Evolutionary conservation across 192 early-diverging fungal species (phyloP).

Genomic region (Coemansia umbellata): DNA sequence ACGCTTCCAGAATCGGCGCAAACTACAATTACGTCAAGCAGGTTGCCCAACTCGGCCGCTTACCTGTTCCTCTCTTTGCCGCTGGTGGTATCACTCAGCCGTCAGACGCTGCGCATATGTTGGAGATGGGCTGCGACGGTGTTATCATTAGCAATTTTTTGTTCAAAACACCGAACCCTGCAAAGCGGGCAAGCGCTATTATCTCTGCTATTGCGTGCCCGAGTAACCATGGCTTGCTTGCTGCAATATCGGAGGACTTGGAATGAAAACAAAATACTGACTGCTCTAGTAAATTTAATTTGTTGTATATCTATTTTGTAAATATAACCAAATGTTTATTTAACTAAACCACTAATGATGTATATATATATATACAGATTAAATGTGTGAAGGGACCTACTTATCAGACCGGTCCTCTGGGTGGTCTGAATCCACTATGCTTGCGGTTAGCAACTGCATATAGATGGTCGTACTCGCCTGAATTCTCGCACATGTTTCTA

Average conservation of each 20-base stretch:
- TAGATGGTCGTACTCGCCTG: constrained; percentile 70
- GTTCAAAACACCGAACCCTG: constrained; percentile 86
- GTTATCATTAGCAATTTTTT: constrained; percentile 91
- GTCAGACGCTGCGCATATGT: constrained; percentile 98
- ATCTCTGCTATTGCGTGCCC: constrained; percentile 78
- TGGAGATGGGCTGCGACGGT: constrained; percentile 95
- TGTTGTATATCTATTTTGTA: no score
- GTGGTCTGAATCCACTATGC: no score
- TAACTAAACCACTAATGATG: no score
- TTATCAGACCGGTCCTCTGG: no score
- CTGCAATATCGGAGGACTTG: background rate
- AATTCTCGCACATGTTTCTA: constrained; percentile 71
- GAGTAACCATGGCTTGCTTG: background rate
- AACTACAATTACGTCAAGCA: background rate
- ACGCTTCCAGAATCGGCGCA: background rate
- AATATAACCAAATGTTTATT: no score
- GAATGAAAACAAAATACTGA: no score
- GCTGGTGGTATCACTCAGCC: constrained; percentile 94
- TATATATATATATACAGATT: no score
- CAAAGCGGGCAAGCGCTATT: constrained; percentile 81
- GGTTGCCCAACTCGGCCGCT: constrained; percentile 32
- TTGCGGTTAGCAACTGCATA: constrained; percentile 2
- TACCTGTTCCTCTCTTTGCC: constrained; percentile 97
- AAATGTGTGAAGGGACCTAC: no score
- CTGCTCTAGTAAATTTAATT: no score